Conservation (phyloP, 768 basidiomycete genomes). For the Podaxis rugospora region DNA sequence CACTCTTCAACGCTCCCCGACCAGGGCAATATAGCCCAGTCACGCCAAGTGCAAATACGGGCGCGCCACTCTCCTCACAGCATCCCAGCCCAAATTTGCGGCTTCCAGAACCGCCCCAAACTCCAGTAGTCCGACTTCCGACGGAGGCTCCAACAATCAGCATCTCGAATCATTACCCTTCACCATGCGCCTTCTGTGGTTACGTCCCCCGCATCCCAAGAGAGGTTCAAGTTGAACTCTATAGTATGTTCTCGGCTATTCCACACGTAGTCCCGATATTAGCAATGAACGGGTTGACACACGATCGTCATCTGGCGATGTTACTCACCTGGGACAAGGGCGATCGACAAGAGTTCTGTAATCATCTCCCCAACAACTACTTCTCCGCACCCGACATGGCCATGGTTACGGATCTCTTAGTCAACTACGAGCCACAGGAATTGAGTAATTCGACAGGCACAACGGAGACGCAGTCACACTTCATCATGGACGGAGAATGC, state of each 20-base stretch:
- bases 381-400: not conserved
- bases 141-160: not conserved
- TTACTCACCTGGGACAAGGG: slow-evolving; percentile 7
- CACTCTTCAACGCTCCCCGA: not conserved
- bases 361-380: not conserved
- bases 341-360: slow-evolving; percentile 7
- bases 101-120: not conserved
- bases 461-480: not conserved
- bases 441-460: not conserved
- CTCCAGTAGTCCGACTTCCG: not conserved
- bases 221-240: not conserved
- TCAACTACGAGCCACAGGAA: not conserved
- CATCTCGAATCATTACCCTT: not conserved
- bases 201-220: slow-evolving; percentile 1
- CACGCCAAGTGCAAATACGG: not conserved
- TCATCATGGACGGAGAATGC: not conserved
- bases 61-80: not conserved
- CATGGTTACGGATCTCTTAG: not conserved
- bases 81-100: not conserved
- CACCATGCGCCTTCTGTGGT: slow-evolving; percentile 3
- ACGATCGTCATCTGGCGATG: slow-evolving; percentile 13
- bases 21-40: not conserved
- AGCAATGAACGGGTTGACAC: slow-evolving; percentile 6
- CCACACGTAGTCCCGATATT: slow-evolving; percentile 5
- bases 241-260: not conserved